These are phyloP conservation scores for barrel medic (Medicago truncatula) DNA, from an alignment of 306 rosid species.

Conservation along the genomic window DNA sequence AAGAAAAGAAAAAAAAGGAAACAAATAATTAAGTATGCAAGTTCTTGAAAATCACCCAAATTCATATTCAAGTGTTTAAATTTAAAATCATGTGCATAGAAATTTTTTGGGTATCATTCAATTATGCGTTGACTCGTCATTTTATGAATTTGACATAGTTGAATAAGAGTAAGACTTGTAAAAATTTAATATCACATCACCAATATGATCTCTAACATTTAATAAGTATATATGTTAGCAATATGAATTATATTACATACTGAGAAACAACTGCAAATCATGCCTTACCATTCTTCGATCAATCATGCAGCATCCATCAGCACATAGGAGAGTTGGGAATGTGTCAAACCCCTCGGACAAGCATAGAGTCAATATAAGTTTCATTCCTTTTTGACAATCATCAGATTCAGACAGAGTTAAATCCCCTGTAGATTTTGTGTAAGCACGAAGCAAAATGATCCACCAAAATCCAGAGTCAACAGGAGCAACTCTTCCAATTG, in stretches of 20 bases:
- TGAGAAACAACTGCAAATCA: background rate
- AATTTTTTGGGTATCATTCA: background rate
- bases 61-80: too few relatives aligned
- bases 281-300: conserved; percentile 86
- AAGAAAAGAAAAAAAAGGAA: background rate
- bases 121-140: background rate
- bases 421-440: conserved; percentile 90
- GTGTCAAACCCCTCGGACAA: conserved; percentile 93
- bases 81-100: too few relatives aligned
- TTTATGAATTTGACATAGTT: conserved; percentile 11
- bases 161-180: conserved; percentile 6
- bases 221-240: too few relatives aligned
- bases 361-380: conserved; percentile 79
- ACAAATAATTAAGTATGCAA: conserved; percentile 4
- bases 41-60: too few relatives aligned
- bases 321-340: conserved; percentile 89
- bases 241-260: too few relatives aligned
- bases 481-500: conserved; percentile 94
- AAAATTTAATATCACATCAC: too few relatives aligned
- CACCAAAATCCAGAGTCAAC: conserved; percentile 98
- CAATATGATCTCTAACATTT: too few relatives aligned
- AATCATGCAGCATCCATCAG: conserved; percentile 89
- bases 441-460: conserved; percentile 90
- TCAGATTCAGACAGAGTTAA: conserved; percentile 68
- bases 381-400: conserved; percentile 88